Evolutionary conservation across 352 stramenopile species (phyloP), one percentile per base, ranked within the genome.

Genomic region (Pythium aristosporum): DNA sequence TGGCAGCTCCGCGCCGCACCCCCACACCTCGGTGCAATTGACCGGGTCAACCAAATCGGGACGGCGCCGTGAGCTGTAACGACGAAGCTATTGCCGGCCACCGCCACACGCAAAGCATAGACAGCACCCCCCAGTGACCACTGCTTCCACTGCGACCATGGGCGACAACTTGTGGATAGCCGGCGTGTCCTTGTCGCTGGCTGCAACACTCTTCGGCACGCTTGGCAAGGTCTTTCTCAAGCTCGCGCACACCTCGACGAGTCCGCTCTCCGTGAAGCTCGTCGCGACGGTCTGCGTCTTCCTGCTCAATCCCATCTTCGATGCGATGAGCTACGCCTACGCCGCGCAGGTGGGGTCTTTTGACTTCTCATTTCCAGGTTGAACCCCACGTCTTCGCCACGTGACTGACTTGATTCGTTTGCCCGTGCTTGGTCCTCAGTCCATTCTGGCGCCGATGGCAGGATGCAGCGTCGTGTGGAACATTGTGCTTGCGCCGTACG

Each of bases 401-500:
- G 32, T 39, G 34, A 8, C 34, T 39, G 34, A 46, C 13, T 46
- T 11, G 46, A 49, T 25, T 50, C 21, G 18, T 30, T 30, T 30
- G 25, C 25, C 25, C 7, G 41, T 57, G 52, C 47, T 6, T 53
- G n/a, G 11, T n/a, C 12, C 43, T 6, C 44, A 95, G 80, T 93
- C 84, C 21, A 92, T 95, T 52, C 72, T 95, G 42, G 86, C 86
- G 20, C 86, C 86, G 2, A 95, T 95, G 86, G 84, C 86, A 3
- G 86, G 86, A 46, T 95, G 91, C 67, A 95, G 86, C 53, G 86
- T 95, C 46, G 84, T 95, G 46, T 95, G 86, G 86, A 95, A 95
- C 57, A 93, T 95, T 54, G 70, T 95, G 20, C 65, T 95, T 15
- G 84, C 86, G 52, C 86, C 86, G 6, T 95, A 91, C 63, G 71